Conservation (phyloP, 2,329 filamentous ascomycete genomes). For the Penicillium vulpinum region DNA sequence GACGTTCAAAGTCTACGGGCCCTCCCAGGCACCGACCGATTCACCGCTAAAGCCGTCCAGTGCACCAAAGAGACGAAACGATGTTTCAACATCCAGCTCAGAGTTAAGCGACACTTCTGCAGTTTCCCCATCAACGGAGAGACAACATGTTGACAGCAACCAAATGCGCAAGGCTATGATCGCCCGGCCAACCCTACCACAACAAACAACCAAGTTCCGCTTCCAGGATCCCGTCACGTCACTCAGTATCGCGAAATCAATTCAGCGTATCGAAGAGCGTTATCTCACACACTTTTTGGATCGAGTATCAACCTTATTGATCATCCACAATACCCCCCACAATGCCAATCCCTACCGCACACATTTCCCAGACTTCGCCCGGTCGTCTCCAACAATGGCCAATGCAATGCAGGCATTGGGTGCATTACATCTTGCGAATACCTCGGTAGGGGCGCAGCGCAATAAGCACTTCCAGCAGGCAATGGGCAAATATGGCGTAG, state of each 20-base stretch:
- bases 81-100: conserved; percentile 12
- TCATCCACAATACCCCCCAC: conserved; percentile 39
- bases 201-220: conserved; percentile 22
- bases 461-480: conserved; percentile 40
- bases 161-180: conserved; percentile 21
- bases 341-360: conserved; percentile 40
- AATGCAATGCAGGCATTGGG: conserved; percentile 44
- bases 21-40: conserved; percentile 20
- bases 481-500: conserved; percentile 41
- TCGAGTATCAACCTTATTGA: conserved; percentile 34
- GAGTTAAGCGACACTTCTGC: conserved; percentile 13
- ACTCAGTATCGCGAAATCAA: conserved; percentile 19
- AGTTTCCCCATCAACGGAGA: conserved; percentile 6
- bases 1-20: conserved; percentile 42
- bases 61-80: conserved; percentile 22
- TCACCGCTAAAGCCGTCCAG: conserved; percentile 13
- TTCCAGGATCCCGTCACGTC: conserved; percentile 30
- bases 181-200: conserved; percentile 25
- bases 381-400: conserved; percentile 36
- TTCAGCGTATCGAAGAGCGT: conserved; percentile 29
- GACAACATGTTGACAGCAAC: conserved; percentile 6
- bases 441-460: conserved; percentile 33
- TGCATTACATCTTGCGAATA: conserved; percentile 44
- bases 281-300: conserved; percentile 42
- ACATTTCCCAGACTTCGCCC: conserved; percentile 36